These are phyloP conservation scores for Kazachstania sp. DNA, from an alignment of 1,139 yeast species.

Conservation along the genomic window DNA sequence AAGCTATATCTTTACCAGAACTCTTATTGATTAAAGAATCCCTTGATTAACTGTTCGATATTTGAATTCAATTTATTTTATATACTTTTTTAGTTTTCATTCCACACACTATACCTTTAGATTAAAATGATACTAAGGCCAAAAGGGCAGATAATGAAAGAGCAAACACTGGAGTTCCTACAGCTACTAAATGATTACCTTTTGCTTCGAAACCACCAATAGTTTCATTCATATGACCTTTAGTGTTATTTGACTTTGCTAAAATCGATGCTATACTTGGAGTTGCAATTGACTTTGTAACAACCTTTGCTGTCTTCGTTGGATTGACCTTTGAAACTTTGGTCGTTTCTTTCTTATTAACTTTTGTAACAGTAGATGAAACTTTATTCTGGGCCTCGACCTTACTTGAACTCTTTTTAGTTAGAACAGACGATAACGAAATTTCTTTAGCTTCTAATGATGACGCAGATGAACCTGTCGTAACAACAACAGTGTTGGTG, in stretches of 20 bases:
- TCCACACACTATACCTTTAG: not conserved
- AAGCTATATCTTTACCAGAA: no score
- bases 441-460: not conserved
- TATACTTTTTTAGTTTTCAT: not conserved
- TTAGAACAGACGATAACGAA: not conserved
- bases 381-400: not conserved
- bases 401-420: no score
- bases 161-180: not conserved
- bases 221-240: not conserved
- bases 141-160: slow-evolving; percentile 2
- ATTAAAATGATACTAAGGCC: not conserved
- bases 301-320: not conserved
- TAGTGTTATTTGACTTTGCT: not conserved
- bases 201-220: slow-evolving; percentile 4
- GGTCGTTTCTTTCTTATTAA: not conserved
- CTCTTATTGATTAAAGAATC: no score
- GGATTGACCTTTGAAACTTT: not conserved
- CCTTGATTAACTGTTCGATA: no score
- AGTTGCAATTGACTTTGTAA: not conserved
- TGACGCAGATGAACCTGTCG: not conserved
- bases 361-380: not conserved
- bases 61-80: not conserved
- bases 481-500: no score
- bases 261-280: not conserved
- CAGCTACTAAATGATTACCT: slow-evolving; percentile 3